phyloP scores from a whole-genome alignment of 805 yeast genomes.

The Brettanomyces bruxellensis region DNA sequence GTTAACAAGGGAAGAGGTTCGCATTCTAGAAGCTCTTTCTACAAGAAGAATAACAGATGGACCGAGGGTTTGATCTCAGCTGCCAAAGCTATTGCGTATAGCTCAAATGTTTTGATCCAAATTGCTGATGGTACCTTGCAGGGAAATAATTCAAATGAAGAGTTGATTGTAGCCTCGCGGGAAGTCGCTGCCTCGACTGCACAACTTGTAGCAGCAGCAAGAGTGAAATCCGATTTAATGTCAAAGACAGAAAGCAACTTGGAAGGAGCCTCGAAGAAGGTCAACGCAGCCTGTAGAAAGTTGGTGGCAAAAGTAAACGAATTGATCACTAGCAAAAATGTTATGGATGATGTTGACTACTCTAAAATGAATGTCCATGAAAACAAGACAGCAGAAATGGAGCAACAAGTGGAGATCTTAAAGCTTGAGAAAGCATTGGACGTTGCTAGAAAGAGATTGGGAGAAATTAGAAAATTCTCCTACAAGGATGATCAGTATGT shows the following conservation, averaged over 20 bases:
- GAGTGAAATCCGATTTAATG: slow-evolving; percentile 72
- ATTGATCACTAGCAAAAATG: slow-evolving; percentile 19
- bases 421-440: slow-evolving; percentile 68
- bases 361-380: slow-evolving; percentile 64
- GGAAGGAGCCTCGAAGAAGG: slow-evolving; percentile 60
- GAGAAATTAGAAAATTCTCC: slow-evolving; percentile 75
- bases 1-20: slow-evolving; percentile 54
- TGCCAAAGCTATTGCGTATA: slow-evolving; percentile 74
- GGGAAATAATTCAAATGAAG: slow-evolving; percentile 57
- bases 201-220: slow-evolving; percentile 83
- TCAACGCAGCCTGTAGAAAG: slow-evolving; percentile 65
- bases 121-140: slow-evolving; percentile 81
- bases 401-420: slow-evolving; percentile 84
- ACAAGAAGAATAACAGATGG: slow-evolving; percentile 85
- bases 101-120: slow-evolving; percentile 72
- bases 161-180: slow-evolving; percentile 81
- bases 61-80: slow-evolving; percentile 90
- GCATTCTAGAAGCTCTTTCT: slow-evolving; percentile 61
- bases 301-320: slow-evolving; percentile 53
- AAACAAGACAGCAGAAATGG: slow-evolving; percentile 82
- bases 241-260: slow-evolving; percentile 69
- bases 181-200: slow-evolving; percentile 91
- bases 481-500: slow-evolving; percentile 40
- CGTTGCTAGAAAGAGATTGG: slow-evolving; percentile 69
- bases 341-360: slow-evolving; percentile 45